phyloP scores from a whole-genome alignment of 2,329 filamentous ascomycete species.

The Calonectria pteridis region DNA sequence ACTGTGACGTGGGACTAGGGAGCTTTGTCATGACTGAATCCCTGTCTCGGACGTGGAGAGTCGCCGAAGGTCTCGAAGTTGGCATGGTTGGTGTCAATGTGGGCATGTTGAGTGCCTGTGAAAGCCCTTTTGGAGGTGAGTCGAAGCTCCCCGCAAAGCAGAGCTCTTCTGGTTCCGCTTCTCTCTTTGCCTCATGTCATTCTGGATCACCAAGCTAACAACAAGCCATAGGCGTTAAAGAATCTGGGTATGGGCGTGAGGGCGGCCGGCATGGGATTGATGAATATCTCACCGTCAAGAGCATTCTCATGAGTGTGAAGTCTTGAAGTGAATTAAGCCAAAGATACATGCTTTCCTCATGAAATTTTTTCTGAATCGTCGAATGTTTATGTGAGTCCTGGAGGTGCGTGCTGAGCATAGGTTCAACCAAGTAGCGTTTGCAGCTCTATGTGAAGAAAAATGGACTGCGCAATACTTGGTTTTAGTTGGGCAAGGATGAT shows the following conservation, averaged over 20 bases:
- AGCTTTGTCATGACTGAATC: conserved; percentile 73
- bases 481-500: no score
- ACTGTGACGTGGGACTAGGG: conserved; percentile 74
- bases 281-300: not conserved
- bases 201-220: no score
- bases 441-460: no score
- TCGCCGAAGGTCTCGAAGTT: conserved; percentile 59
- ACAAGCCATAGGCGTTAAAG: not conserved
- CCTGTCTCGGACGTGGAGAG: conserved; percentile 49
- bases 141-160: not conserved
- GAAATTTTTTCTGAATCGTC: not conserved
- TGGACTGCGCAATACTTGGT: no score
- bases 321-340: not conserved
- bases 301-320: not conserved
- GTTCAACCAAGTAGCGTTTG: not conserved
- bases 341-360: not conserved
- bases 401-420: no score
- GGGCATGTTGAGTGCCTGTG: conserved; percentile 61
- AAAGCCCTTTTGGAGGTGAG: conserved; percentile 72
- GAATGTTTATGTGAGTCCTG: not conserved
- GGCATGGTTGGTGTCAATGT: conserved; percentile 43
- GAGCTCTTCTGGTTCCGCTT: not conserved
- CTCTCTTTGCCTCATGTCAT: not conserved
- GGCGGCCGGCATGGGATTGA: not conserved
- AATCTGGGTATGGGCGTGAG: not conserved